A percentile compares a stretch with the other conserved stretches of the same genome.
These are phyloP conservation scores for Starmerella vaccinii DNA, from an alignment of 805 yeast species.

Conservation along the genomic window DNA sequence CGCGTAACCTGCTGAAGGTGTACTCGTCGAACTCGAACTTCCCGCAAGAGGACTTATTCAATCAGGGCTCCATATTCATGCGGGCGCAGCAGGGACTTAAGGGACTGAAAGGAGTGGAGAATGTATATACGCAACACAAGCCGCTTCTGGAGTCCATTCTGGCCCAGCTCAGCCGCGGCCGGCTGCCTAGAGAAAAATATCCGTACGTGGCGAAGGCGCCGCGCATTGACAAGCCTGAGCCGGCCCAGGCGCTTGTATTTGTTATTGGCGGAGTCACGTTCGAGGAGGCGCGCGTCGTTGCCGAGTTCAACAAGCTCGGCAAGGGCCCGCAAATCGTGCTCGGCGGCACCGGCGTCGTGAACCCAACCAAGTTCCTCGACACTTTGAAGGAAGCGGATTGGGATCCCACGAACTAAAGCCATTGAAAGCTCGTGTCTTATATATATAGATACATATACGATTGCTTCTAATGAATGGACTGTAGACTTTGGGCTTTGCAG, in stretches of 20 bases:
- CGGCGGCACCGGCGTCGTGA: constrained; percentile 57
- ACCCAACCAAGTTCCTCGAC: constrained; percentile 14
- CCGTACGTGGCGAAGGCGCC: constrained; percentile 35
- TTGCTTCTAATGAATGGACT: background rate
- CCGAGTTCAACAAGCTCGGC: constrained; percentile 48
- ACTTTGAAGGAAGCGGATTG: constrained; percentile 2
- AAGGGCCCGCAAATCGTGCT: constrained; percentile 55
- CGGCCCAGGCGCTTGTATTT: constrained; percentile 33
- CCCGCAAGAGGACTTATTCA: constrained; percentile 37
- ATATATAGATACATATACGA: no score
- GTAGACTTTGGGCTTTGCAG: no score
- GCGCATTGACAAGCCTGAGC: constrained; percentile 28
- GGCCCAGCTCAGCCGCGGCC: constrained; percentile 35
- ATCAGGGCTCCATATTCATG: constrained; percentile 33
- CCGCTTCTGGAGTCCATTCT: constrained; percentile 55
- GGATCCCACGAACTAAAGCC: background rate
- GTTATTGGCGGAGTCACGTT: constrained; percentile 80
- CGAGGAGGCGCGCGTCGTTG: constrained; percentile 79
- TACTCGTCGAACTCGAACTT: constrained; percentile 35
- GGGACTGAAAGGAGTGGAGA: constrained; percentile 36
- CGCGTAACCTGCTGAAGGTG: constrained; percentile 37
- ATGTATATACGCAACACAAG: constrained; percentile 78
- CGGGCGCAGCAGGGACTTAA: constrained; percentile 37
- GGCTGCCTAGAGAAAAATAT: constrained; percentile 34
- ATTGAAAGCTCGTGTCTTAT: no score